Conservation (phyloP, 2,329 filamentous ascomycete genomes). For the Pyrenochaeta sp. region DNA sequence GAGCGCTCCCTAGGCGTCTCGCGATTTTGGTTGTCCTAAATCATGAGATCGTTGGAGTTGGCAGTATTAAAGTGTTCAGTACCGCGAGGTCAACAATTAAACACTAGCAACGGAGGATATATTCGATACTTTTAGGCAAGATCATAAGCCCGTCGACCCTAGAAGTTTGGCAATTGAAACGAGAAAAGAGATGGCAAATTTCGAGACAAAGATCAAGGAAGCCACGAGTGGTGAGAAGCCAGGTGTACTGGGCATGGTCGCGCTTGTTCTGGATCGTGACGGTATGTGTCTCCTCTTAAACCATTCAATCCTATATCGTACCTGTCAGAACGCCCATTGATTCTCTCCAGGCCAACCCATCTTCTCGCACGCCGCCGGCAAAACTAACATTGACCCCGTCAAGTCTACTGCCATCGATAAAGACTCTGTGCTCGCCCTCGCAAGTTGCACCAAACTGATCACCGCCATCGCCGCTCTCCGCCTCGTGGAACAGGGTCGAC, state of each 20-base stretch:
- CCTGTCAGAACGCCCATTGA: background rate
- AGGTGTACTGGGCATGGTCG: background rate
- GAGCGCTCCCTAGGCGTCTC: background rate
- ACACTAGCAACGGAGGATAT: background rate
- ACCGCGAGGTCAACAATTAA: background rate
- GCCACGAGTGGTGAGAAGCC: background rate
- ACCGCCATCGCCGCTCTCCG: conserved; percentile 29
- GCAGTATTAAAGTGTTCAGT: background rate
- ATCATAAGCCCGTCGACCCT: background rate
- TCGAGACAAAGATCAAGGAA: background rate
- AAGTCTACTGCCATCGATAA: background rate
- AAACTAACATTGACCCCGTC: conserved; percentile 3
- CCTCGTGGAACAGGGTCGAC: conserved; percentile 26
- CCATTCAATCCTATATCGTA: background rate
- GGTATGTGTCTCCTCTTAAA: background rate
- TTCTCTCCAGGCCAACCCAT: conserved; percentile 1
- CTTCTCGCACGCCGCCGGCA: conserved; percentile 9
- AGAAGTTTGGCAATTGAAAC: background rate
- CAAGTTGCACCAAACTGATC: conserved; percentile 53
- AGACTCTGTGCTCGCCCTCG: conserved; percentile 60
- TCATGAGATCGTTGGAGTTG: background rate
- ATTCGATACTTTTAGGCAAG: background rate
- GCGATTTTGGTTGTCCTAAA: background rate
- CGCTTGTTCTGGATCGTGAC: background rate
- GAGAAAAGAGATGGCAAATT: background rate